Conservation (phyloP, 2,329 filamentous ascomycete species). For the Aspergillus puulaauensis region DNA sequence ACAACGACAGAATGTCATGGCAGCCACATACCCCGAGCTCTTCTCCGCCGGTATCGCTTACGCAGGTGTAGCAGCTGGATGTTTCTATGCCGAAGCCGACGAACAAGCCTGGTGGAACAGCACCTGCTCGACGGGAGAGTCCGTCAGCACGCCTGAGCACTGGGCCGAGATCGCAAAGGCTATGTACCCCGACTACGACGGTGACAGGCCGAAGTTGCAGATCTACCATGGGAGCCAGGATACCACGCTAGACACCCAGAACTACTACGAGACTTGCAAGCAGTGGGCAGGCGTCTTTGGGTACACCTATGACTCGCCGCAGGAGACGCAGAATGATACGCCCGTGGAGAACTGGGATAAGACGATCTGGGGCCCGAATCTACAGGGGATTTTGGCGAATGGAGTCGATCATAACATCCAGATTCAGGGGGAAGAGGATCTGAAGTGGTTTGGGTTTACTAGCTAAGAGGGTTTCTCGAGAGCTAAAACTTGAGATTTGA, state of each 20-base stretch:
- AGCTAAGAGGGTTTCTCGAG: not conserved
- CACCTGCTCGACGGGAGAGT: conserved; percentile 21
- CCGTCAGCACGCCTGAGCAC: conserved; percentile 19
- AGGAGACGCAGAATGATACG: conserved; percentile 11
- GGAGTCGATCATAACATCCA: conserved; percentile 23
- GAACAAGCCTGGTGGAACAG: conserved; percentile 24
- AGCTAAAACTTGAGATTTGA: no score
- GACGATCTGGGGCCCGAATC: conserved; percentile 21
- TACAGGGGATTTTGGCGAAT: conserved; percentile 24
- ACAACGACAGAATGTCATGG: conserved; percentile 20
- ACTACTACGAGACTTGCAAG: conserved; percentile 60
- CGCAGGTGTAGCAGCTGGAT: conserved; percentile 21
- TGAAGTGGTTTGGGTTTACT: conserved; percentile 27
- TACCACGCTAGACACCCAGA: conserved; percentile 51
- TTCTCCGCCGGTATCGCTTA: conserved; percentile 25
- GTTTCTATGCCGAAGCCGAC: conserved; percentile 19
- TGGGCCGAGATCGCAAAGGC: conserved; percentile 21
- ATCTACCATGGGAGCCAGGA: conserved; percentile 59
- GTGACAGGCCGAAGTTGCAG: conserved; percentile 55
- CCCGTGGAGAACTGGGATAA: conserved; percentile 21
- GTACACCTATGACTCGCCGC: conserved; percentile 20
- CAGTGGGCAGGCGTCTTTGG: conserved; percentile 56
- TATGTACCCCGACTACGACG: conserved; percentile 38
- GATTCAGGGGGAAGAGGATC: conserved; percentile 21
- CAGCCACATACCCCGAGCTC: conserved; percentile 21